Evolutionary conservation across 1,284 basidiomycete genomes (phyloP), one percentile per base, ranked within the genome.

Genomic region (Thelephora terrestris): DNA sequence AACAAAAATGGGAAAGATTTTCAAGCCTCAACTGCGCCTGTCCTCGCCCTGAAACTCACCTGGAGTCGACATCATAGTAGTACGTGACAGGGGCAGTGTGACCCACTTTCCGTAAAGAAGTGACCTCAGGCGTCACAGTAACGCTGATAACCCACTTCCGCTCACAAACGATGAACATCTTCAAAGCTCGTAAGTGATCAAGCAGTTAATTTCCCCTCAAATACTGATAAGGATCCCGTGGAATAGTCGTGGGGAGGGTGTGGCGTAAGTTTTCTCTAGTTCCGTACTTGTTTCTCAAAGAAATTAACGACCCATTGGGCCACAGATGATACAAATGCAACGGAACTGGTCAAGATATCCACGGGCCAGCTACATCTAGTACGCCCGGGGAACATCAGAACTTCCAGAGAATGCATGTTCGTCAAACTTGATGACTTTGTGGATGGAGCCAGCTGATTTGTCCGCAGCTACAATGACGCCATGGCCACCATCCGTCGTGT

Each of bases 331-430:
- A 80, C 85, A 47, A 89, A 92, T 66, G 89, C 91, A 48, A 81
- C 91, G 17, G 93, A 96, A 65, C 77, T 99, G 46, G 91, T 96
- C 46, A 95, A 96, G 71, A 89, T 98, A 49, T 87, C 91, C 14
- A 84, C 86, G 53, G 96, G 95, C 2, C 85, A 93, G 61, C 78
- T 99, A 25, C 95, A 87, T 67, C 82, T 98, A 52, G 83, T 95
- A 49, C 81, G 95, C 44, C 88, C 91, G 36, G 91, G 89, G 51
- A 88, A 85, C 56, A 85, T 96, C 57, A 86, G 95, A 57, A 88
- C 91, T 36, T 87, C 87, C 10, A 74, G 93, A 58, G 95, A 98
- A 74, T 99, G 96, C 91, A 96, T 99, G 92, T 95, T 62, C 59
- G 91, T 74, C 43, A 16, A 35, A 16, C 44, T 55, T 17, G 51